A percentile compares a stretch with the other conserved stretches of the same genome.
Evolutionary conservation across 1,284 basidiomycete genomes (phyloP).

Genomic region (Mycosarcoma mackinlayi): DNA sequence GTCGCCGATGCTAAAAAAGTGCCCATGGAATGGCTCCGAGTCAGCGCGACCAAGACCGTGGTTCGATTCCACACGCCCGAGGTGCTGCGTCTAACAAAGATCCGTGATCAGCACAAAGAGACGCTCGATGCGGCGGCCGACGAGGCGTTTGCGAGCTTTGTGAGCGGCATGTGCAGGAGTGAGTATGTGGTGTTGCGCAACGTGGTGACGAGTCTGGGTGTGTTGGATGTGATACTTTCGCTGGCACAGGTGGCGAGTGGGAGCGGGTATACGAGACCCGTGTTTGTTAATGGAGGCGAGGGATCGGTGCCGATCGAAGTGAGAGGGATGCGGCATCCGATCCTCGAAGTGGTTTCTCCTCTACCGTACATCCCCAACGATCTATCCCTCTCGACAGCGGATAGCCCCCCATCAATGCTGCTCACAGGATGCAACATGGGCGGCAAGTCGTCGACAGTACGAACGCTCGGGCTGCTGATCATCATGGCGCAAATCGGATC

Average conservation of each 20-base stretch:
- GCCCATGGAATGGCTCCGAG: constrained; percentile 82
- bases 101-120: constrained; percentile 82
- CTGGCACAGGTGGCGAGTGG: constrained; percentile 47
- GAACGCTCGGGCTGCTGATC: constrained; percentile 60
- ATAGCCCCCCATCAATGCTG: constrained; percentile 38
- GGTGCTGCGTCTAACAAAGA: constrained; percentile 76
- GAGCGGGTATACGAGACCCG: constrained; percentile 50
- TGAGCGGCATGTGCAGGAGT: constrained; percentile 35
- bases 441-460: constrained; percentile 76
- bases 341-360: constrained; percentile 51
- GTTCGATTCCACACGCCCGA: constrained; percentile 85
- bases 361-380: constrained; percentile 60
- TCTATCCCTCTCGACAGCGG: constrained; percentile 23
- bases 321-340: constrained; percentile 58
- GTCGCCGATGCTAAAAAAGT: constrained; percentile 78
- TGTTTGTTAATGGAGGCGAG: constrained; percentile 5
- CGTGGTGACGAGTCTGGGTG: constrained; percentile 47
- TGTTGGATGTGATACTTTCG: constrained; percentile 54
- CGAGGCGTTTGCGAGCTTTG: constrained; percentile 45
- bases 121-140: constrained; percentile 74
- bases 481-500: constrained; percentile 73
- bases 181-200: constrained; percentile 54
- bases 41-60: constrained; percentile 79
- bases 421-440: constrained; percentile 68
- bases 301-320: constrained; percentile 34